These are phyloP conservation scores for Chytriomyces sp. DNA, from an alignment of 192 early-diverging fungal species.

Conservation along the genomic window DNA sequence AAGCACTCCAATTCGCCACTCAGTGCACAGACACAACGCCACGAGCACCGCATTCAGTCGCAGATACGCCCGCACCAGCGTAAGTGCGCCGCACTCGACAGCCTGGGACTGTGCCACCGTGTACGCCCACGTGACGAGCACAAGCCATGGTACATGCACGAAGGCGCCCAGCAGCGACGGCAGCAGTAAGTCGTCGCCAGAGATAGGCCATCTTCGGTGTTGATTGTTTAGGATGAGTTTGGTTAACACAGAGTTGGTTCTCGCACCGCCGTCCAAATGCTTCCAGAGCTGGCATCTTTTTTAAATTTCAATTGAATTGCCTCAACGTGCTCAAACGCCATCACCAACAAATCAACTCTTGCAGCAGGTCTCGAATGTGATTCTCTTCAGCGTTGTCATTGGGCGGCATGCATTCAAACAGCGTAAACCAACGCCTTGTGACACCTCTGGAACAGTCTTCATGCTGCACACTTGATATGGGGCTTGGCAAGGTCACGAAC, in stretches of 20 bases:
- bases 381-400: too few species aligned
- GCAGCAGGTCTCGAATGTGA: too few species aligned
- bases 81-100: not conserved
- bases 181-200: slow-evolving; percentile 32
- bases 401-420: too few species aligned
- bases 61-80: slow-evolving; percentile 1
- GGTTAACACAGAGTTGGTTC: not conserved
- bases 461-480: too few species aligned
- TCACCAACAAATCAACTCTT: too few species aligned
- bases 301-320: not conserved
- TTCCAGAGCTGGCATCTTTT: slow-evolving; percentile 21
- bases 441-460: too few species aligned
- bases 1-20: slow-evolving; percentile 31
- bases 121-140: too few species aligned
- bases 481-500: too few species aligned
- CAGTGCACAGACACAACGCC: slow-evolving; percentile 11
- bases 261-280: slow-evolving; percentile 24
- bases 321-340: too few species aligned
- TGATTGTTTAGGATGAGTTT: not conserved
- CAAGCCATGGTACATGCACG: slow-evolving; percentile 10
- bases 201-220: slow-evolving; percentile 23
- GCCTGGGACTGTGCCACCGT: too few species aligned
- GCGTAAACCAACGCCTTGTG: too few species aligned
- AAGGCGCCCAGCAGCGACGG: slow-evolving; percentile 21
- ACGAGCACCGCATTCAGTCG: not conserved